Evolutionary conservation across 177 flowering plant species (phyloP).

Genomic region (Vitis hybrid): DNA sequence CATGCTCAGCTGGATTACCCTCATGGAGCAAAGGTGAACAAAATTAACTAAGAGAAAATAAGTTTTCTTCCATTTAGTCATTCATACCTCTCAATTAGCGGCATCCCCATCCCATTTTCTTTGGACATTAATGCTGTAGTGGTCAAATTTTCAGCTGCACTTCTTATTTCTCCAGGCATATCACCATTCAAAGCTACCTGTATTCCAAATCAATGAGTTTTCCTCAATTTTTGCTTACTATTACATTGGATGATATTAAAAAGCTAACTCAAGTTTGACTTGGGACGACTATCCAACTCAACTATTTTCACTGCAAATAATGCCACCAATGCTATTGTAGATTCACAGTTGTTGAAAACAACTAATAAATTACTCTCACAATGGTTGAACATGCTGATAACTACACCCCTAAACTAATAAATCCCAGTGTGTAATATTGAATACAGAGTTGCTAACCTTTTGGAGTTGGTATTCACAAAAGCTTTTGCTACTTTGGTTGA

Average conservation of each 20-base stretch:
- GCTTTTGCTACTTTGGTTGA: conserved; percentile 25
- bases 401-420: no score
- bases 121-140: conserved; percentile 2
- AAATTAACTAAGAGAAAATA: background rate
- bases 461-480: conserved; percentile 19
- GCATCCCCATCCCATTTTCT: conserved; percentile 17
- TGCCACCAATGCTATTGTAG: no score
- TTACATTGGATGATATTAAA: background rate
- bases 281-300: no score
- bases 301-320: no score
- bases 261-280: no score
- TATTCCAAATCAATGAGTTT: background rate
- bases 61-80: background rate
- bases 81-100: conserved; percentile 26
- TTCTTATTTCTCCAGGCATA: conserved; percentile 20
- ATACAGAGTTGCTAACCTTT: conserved; percentile 33
- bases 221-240: background rate
- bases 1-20: background rate
- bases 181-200: conserved; percentile 20
- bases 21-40: background rate
- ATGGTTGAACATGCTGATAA: no score
- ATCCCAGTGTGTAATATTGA: background rate
- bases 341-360: no score
- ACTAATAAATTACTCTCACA: no score
- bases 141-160: conserved; percentile 4